Evolutionary conservation across 345 rosid species (phyloP), one percentile per base, ranked within the genome.

Genomic region (Acer saccharum): DNA sequence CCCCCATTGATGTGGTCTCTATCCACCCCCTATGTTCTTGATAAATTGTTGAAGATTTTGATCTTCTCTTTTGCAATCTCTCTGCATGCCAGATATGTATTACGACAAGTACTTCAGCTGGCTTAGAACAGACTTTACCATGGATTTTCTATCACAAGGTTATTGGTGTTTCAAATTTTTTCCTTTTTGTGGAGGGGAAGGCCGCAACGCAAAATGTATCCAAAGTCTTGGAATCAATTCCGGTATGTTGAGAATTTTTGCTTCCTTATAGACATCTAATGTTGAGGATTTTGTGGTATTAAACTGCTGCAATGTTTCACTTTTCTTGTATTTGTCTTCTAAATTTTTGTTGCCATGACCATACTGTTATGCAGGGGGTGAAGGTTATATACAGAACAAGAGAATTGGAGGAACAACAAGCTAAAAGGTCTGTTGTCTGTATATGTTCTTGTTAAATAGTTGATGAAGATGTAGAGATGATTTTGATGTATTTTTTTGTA

Each of bases 61-160:
- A 52, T 27, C 44, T 32, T 48, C 65, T 75, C 60, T 10, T 68
- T 21, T 69, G 25, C 52, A 21, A 14, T 58, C 67, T 74, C 76
- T 46, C 23, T 65, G 63, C 0, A 44, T 78, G 70, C 5, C 83
- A 96, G 99, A 88, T 96, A 86, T 89, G 91, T 78, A 87, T 96
- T 80, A 89, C 91, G 3, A 86, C 98, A 50, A 96, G 97, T 84
- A 96, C 95, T 80, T 94, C 98, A 21, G 99, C 94, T 68, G 99
- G 98, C 43, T 81, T 96, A 76, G 95, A 92, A 69, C 98, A 94
- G 82, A 94, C 82, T 58, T 68, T 96, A 44, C 99, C 97, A 0
- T 96, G 99, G 99, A 78, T 94, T 18, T 94, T 85, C 77, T 94
- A 86, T 83, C 98, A 96, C 85, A 96, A 94, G 84, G 97, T 90